A percentile compares a stretch with the other conserved stretches of the same genome.
Conservation (phyloP, 2,329 filamentous ascomycete genomes). For the Lecanicillium sp. region DNA sequence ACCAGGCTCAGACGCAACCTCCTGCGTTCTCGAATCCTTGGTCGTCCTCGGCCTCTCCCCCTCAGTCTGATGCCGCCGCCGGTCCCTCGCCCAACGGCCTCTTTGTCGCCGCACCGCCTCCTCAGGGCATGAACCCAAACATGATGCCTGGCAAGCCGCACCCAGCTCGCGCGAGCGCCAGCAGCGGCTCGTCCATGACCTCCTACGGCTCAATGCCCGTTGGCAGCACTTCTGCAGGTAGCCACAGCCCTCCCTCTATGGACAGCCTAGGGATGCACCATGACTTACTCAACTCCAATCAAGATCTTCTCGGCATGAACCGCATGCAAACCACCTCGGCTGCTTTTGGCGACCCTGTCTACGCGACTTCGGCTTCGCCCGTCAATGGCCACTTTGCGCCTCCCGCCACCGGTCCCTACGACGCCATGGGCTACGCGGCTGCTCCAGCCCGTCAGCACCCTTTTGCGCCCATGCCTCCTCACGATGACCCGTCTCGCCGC, state of each 20-base stretch:
- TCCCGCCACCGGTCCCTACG: constrained; percentile 59
- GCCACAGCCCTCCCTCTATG: constrained; percentile 48
- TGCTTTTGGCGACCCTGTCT: constrained; percentile 61
- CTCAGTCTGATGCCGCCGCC: constrained; percentile 36
- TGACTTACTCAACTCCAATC: constrained; percentile 60
- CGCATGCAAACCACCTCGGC: constrained; percentile 54
- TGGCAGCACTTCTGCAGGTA: constrained; percentile 65
- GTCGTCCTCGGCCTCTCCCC: constrained; percentile 49
- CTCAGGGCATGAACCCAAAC: constrained; percentile 43
- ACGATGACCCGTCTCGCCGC: constrained; percentile 52
- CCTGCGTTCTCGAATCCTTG: constrained; percentile 89
- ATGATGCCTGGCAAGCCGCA: constrained; percentile 39
- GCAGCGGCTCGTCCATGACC: constrained; percentile 51
- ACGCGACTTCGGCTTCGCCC: constrained; percentile 59
- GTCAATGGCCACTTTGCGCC: constrained; percentile 58
- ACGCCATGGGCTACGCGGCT: constrained; percentile 66
- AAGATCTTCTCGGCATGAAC: constrained; percentile 67
- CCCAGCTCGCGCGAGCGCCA: constrained; percentile 47
- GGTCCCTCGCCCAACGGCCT: constrained; percentile 42
- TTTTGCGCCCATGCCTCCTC: constrained; percentile 46
- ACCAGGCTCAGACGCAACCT: constrained; percentile 41
- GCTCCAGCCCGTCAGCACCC: constrained; percentile 49
- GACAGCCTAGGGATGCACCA: constrained; percentile 24
- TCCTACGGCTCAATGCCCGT: constrained; percentile 67
- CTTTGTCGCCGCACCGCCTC: constrained; percentile 46